phyloP scores from a whole-genome alignment of 176 grass and related monocot genomes.

The Triticum urartu region DNA sequence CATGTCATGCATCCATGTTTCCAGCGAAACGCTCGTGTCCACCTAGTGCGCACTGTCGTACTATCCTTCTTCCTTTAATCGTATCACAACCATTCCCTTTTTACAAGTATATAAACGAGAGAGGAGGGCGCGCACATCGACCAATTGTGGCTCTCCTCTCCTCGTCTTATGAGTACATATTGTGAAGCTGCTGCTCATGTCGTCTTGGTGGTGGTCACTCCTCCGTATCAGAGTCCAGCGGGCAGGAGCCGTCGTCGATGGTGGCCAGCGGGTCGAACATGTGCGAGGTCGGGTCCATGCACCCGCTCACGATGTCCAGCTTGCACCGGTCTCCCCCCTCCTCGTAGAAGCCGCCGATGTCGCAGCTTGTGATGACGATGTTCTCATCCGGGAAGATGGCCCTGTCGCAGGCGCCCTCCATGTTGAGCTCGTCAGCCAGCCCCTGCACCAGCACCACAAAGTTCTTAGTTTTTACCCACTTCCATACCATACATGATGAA shows the following conservation, averaged over 20 bases:
- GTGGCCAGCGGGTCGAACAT: constrained; percentile 64
- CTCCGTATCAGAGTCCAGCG: constrained; percentile 46
- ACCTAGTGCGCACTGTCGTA: not conserved
- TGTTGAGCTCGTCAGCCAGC: constrained; percentile 68
- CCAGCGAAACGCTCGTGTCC: not conserved
- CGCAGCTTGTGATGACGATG: constrained; percentile 76
- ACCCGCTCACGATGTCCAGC: constrained; percentile 75
- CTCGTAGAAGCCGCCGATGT: constrained; percentile 66
- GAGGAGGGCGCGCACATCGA: not conserved
- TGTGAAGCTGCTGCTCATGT: not conserved
- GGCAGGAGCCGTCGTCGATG: constrained; percentile 83
- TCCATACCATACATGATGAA: not conserved
- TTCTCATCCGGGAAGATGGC: constrained; percentile 89
- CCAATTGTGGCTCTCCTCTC: not conserved
- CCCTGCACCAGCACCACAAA: constrained; percentile 39
- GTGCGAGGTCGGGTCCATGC: constrained; percentile 78
- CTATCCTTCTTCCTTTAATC: not conserved
- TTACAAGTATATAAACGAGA: not conserved
- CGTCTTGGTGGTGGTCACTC: constrained; percentile 22
- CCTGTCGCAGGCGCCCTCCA: constrained; percentile 74
- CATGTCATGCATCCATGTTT: not conserved
- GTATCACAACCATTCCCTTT: not conserved
- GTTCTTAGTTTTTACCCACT: constrained; percentile 1
- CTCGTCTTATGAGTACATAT: not conserved
- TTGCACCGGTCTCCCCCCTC: constrained; percentile 87